Percentiles rank a stretch among this genome's conserved stretches.
phyloP scores from a whole-genome alignment of 352 stramenopile genomes.

The Globisporangium recalcitrans region DNA sequence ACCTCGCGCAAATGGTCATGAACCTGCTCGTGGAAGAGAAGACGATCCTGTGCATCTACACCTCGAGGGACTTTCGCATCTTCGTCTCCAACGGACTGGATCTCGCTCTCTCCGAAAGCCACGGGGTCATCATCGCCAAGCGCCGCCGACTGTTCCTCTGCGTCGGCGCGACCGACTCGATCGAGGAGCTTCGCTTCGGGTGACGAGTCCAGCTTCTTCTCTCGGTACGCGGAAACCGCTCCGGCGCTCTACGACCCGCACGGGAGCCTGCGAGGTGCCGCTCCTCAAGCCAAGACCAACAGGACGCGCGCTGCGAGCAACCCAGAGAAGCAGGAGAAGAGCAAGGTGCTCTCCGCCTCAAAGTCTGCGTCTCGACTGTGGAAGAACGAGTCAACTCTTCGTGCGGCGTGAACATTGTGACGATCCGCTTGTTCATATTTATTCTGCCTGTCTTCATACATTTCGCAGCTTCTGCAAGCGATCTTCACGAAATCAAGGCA shows the following conservation, averaged over 20 bases:
- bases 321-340: conserved; percentile 8
- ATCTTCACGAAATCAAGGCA: not conserved
- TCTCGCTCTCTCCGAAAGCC: conserved; percentile 14
- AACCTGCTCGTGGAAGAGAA: conserved; percentile 54
- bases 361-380: conserved; percentile 5
- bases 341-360: not conserved
- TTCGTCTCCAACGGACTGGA: conserved; percentile 39
- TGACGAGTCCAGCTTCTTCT: conserved; percentile 9
- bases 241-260: not conserved
- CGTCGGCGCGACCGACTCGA: not conserved
- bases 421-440: conserved; percentile 3
- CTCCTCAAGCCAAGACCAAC: not conserved
- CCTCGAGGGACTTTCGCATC: conserved; percentile 58
- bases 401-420: no score
- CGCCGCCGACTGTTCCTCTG: not conserved
- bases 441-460: not conserved
- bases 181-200: conserved; percentile 9
- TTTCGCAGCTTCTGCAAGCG: not conserved
- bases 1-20: conserved; percentile 54
- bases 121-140: not conserved
- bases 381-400: conserved; percentile 17
- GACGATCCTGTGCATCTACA: conserved; percentile 52
- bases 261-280: not conserved
- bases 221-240: conserved; percentile 7
- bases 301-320: conserved; percentile 13